phyloP scores from a whole-genome alignment of 1,284 basidiomycete species.

The Veloboletus limbatus region DNA sequence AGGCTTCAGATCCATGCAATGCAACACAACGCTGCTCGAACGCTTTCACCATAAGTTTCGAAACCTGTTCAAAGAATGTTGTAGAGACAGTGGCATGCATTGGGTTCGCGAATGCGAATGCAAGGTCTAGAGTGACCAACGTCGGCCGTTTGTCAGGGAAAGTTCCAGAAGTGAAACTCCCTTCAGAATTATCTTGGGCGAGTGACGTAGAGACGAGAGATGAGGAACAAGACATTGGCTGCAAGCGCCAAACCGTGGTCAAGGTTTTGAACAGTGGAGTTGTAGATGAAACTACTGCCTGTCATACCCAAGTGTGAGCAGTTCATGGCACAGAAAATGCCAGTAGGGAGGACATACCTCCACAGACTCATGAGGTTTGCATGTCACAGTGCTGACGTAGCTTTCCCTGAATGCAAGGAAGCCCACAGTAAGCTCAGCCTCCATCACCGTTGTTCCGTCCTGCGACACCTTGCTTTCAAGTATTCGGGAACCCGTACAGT shows the following conservation, averaged over 20 bases:
- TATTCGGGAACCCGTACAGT: conserved; percentile 78
- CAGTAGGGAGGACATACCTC: conserved; percentile 42
- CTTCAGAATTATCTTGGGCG: too few species aligned
- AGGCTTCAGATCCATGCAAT: conserved; percentile 54
- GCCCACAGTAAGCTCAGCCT: conserved; percentile 86
- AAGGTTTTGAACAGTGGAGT: conserved; percentile 87
- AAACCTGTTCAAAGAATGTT: conserved; percentile 84
- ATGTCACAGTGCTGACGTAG: conserved; percentile 85
- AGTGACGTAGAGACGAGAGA: conserved; percentile 28
- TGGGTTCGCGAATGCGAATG: conserved; percentile 86
- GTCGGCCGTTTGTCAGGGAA: too few species aligned
- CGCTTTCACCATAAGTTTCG: conserved; percentile 86
- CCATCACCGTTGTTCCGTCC: conserved; percentile 51
- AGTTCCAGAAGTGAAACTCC: too few species aligned
- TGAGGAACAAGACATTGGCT: conserved; percentile 48
- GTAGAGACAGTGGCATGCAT: conserved; percentile 80
- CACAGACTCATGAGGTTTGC: conserved; percentile 73
- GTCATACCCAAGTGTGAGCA: conserved; percentile 5
- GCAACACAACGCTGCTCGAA: conserved; percentile 82
- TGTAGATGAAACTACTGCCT: conserved; percentile 77
- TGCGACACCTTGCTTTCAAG: conserved; percentile 38
- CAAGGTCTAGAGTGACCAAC: conserved; percentile 76
- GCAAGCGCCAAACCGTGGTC: conserved; percentile 79
- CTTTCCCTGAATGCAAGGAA: conserved; percentile 87
- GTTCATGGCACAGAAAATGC: neutral